Base-by-base conservation (phyloP, 2,329 filamentous ascomycete genomes). In the Talaromyces islandicus region DNA sequence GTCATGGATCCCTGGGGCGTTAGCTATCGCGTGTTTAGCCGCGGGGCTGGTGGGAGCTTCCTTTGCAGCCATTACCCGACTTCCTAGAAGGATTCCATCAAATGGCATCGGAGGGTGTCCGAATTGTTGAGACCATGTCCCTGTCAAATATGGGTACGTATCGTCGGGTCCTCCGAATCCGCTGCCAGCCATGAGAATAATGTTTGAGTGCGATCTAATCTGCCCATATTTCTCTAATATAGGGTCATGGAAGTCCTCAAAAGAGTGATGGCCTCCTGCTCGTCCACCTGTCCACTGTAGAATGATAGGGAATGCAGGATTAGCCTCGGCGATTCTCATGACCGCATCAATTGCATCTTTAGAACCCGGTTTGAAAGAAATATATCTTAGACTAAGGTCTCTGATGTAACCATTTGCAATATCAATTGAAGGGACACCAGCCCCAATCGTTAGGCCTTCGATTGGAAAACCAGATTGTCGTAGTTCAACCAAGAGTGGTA, bases 281-380 rank as follows among this genome's bases (percentile, higher is more conserved):
- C 92, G 89, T 35, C 92, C 92, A 71, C 92, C 92, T 62, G 92
- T 97, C 92, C 92, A 97, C 77, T 97, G 92, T 63, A 96, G 79
- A 57, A 96, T 86, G 56, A 96, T 85, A n/a, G 92, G 92, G 81
- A 96, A 96, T 25, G 84, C 88, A 1, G 92, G 91, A 73, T 96
- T 93, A 19, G 91, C 90, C 77, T 90, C 93, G 64, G 92, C 92
- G 69, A 96, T 92, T 75, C 94, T 93, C 76, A 97, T 88, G 61
- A 94, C 90, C 27, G 88, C 81, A 73, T 96, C 90, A 63, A 97
- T 95, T 1, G 89, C 90, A 63, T 95, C 90, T 54, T 88, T 83
- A 11, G 92, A 96, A 62, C 92, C 92, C 27, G 92, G 92, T 81
- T 97, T 97, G 84, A 96, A 96, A 25, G 87, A 83, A 66, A 97